Evolutionary conservation across 257 asterid species (phyloP).

Genomic region (Nicotiana obtusifolia): DNA sequence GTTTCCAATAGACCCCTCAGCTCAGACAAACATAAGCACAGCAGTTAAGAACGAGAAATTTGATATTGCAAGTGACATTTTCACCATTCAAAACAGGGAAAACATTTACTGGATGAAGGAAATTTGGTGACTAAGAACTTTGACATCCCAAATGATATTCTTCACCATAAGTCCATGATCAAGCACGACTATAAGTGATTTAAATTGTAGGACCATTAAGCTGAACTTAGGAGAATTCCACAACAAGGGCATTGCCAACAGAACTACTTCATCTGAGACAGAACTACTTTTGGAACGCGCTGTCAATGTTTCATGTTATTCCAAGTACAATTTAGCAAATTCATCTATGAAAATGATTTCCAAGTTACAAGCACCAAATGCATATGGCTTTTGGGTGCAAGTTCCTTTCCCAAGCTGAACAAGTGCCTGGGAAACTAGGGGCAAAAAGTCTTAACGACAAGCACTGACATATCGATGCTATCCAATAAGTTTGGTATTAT

Average conservation of each 20-base stretch:
- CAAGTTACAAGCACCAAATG: constrained; percentile 4
- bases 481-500: constrained; percentile 16
- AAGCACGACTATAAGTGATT: neutral
- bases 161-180: neutral
- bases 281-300: neutral
- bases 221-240: neutral
- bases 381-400: neutral
- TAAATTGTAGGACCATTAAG: neutral
- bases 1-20: no score
- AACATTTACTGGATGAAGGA: neutral
- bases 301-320: neutral
- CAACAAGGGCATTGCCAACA: neutral
- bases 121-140: neutral
- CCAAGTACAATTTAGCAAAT: neutral
- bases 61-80: no score
- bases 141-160: neutral
- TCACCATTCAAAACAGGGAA: no score
- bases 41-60: no score
- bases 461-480: neutral
- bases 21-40: no score
- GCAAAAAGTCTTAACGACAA: neutral
- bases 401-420: neutral
- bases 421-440: neutral
- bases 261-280: neutral
- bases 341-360: neutral